phyloP scores from a whole-genome alignment of 768 basidiomycete species.

The Podaxis sp. region DNA sequence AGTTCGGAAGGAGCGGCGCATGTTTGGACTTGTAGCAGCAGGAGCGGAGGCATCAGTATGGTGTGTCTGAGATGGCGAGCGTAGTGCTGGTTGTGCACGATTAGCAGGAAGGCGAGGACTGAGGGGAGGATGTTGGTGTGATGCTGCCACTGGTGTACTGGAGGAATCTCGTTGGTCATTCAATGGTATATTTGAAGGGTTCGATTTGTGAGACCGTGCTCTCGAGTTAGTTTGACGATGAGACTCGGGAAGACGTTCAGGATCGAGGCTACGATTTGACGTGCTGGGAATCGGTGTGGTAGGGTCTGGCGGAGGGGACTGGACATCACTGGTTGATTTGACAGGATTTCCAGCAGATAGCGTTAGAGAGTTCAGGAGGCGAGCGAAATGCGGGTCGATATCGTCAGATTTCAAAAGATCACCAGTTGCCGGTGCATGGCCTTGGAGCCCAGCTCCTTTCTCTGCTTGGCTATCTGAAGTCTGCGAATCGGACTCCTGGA shows the following conservation, averaged over 20 bases:
- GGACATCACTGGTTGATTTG: neutral
- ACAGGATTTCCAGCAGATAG: conserved; percentile 41
- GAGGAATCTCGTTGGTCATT: conserved; percentile 6
- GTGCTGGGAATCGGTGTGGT: conserved; percentile 10
- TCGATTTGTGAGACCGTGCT: neutral
- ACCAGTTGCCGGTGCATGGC: conserved; percentile 44
- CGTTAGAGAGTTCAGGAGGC: conserved; percentile 61
- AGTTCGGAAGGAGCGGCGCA: conserved; percentile 27
- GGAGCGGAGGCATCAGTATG: neutral
- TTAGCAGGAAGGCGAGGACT: neutral
- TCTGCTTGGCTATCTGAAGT: conserved; percentile 38
- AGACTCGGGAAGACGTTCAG: neutral
- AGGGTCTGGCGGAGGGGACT: conserved; percentile 6
- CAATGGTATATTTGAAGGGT: neutral
- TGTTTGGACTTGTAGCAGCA: neutral
- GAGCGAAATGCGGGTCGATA: conserved; percentile 68
- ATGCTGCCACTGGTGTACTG: conserved; percentile 3
- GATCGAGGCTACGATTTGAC: neutral
- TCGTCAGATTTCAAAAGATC: conserved; percentile 26
- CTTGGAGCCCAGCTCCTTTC: conserved; percentile 65
- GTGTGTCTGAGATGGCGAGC: neutral
- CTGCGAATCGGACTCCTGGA: conserved; percentile 68
- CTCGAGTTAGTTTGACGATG: neutral
- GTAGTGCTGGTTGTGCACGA: neutral
- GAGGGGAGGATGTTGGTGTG: neutral